Percentiles rank a stretch among this genome's conserved stretches.
phyloP scores from a whole-genome alignment of 2,329 filamentous ascomycete species.

The Alternaria incomplexa region DNA sequence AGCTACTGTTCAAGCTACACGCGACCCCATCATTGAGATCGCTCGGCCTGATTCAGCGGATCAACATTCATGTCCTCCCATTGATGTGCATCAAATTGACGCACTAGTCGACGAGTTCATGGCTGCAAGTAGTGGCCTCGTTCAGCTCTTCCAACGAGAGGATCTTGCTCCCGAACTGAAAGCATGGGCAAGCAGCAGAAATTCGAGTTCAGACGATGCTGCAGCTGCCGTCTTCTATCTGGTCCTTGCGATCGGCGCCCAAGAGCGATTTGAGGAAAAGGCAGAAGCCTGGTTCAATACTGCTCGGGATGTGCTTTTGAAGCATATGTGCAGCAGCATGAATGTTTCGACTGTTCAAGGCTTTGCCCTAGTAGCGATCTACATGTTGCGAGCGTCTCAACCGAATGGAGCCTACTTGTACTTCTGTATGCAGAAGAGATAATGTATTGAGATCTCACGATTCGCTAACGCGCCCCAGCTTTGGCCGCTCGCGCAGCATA shows the following conservation, averaged over 20 bases:
- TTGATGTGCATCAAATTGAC: slow-evolving; percentile 50
- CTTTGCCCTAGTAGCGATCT: slow-evolving; percentile 59
- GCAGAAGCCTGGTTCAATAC: slow-evolving; percentile 57
- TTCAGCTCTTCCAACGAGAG: slow-evolving; percentile 56
- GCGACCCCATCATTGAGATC: slow-evolving; percentile 43
- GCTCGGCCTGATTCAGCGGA: slow-evolving; percentile 28
- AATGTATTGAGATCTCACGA: no score
- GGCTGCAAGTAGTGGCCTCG: slow-evolving; percentile 55
- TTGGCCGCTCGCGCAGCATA: slow-evolving; percentile 60
- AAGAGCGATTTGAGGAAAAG: slow-evolving; percentile 50
- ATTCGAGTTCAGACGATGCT: slow-evolving; percentile 45
- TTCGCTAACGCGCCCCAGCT: slow-evolving; percentile 18
- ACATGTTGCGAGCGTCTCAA: slow-evolving; percentile 59
- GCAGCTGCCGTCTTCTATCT: slow-evolving; percentile 58
- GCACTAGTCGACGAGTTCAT: slow-evolving; percentile 52
- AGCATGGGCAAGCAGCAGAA: slow-evolving; percentile 28
- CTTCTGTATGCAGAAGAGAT: slow-evolving; percentile 49
- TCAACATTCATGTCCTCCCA: slow-evolving; percentile 20
- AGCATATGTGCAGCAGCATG: slow-evolving; percentile 56
- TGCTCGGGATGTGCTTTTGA: slow-evolving; percentile 54
- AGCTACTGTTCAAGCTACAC: slow-evolving; percentile 28
- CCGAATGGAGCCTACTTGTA: slow-evolving; percentile 61
- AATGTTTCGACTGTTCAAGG: slow-evolving; percentile 60
- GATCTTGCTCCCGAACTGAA: slow-evolving; percentile 38
- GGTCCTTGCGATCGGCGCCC: slow-evolving; percentile 58